phyloP scores from a whole-genome alignment of 2,329 filamentous ascomycete species.

The Hortaea sp. region DNA sequence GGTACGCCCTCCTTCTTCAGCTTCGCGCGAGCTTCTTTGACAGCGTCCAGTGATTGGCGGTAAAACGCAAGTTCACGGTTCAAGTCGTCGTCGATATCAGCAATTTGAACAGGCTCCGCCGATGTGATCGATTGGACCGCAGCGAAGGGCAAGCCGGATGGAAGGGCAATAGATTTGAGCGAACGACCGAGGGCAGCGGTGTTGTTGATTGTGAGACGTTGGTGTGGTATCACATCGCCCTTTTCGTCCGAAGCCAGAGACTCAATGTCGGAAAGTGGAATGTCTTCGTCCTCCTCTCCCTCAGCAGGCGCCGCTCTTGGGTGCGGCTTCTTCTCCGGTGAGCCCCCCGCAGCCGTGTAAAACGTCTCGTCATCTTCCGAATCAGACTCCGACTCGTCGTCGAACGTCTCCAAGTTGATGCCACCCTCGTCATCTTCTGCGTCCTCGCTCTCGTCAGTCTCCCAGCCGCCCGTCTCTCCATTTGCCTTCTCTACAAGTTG shows the following conservation, averaged over 20 bases:
- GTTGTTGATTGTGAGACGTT: conserved; percentile 96
- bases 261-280: conserved; percentile 79
- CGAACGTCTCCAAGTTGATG: conserved; percentile 23
- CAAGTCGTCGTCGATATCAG: conserved; percentile 82
- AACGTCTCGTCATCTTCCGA: conserved; percentile 21
- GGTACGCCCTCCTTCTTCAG: conserved; percentile 73
- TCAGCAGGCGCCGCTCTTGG: conserved; percentile 32
- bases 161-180: conserved; percentile 67
- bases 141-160: conserved; percentile 64
- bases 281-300: conserved; percentile 65
- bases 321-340: conserved; percentile 6
- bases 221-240: conserved; percentile 79
- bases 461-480: conserved; percentile 21
- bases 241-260: conserved; percentile 69
- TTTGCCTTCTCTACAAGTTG: conserved; percentile 19
- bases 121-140: conserved; percentile 71
- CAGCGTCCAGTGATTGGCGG: conserved; percentile 74
- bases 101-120: conserved; percentile 57
- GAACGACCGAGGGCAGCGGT: conserved; percentile 72
- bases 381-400: conserved; percentile 29
- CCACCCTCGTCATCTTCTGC: conserved; percentile 21
- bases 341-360: conserved; percentile 9
- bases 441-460: conserved; percentile 21
- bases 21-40: conserved; percentile 58
- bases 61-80: conserved; percentile 90